Evolutionary conservation across 257 asterid species (phyloP), one percentile per base, ranked within the genome.

Genomic region (Asclepias syriaca): DNA sequence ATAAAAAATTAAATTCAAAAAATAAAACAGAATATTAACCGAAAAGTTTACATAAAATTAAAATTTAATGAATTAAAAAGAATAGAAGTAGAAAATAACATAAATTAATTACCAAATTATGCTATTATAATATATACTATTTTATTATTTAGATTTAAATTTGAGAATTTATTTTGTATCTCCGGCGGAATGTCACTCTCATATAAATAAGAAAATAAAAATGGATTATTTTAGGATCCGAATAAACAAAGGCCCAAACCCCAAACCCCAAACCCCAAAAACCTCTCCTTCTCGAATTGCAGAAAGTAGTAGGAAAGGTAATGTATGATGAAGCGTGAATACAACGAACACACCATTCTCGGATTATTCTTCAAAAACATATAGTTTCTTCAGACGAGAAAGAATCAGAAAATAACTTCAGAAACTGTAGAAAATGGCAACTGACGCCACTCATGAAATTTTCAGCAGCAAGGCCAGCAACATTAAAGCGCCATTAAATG

Each of bases 401-500:
- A 2, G 14, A 14, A 2, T 43, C 5, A 2, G 19, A 6, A n/a
- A 51, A 1, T 51, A 29, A 40, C 59, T 34, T 54, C 8, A 27
- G 72, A 16, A 14, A 72, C 54, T 32, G 34, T 6, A 54, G 60
- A 27, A 22, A 71, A 76, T 76, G 80, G 75, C 76, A 21, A 54
- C 72, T 49, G 76, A 46, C 34, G n/a, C 60, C 51, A 54, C 67
- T 19, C 55, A 45, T 14, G 75, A 46, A 55, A 64, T 49, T 39
- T 54, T 22, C 1, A 70, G 27, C 66, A 39, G 68, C 72, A 45
- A 14, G 21, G 34, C 37, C 60, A 80, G 77, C 34, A 84, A 81
- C 63, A 72, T 50, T 22, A 66, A 77, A 67, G 79, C 61, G 45
- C 85, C 86, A 49, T 12, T 75, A 73, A 82, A 70, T 72, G 86